These are phyloP conservation scores for Cyberlindnera mrakii DNA, from an alignment of 805 yeast genomes.

Conservation along the genomic window DNA sequence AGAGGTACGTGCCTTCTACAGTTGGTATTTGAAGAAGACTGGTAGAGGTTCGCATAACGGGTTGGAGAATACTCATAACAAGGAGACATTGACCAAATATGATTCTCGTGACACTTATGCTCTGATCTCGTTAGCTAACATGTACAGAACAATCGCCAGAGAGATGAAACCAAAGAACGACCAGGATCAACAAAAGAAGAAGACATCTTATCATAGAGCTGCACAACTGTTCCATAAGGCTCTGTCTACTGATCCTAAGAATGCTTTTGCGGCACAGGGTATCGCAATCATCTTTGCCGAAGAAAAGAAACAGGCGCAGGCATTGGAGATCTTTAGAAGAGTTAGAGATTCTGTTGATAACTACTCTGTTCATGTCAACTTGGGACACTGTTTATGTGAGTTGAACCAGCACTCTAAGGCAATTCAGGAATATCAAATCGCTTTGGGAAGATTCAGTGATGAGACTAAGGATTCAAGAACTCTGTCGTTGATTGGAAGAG, in stretches of 20 bases:
- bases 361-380: slow-evolving; percentile 72
- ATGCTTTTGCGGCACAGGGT: slow-evolving; percentile 97
- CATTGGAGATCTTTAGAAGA: slow-evolving; percentile 81
- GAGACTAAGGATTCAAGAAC: slow-evolving; percentile 60
- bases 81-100: slow-evolving; percentile 72
- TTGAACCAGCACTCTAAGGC: slow-evolving; percentile 80
- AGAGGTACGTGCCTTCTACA: slow-evolving; percentile 85
- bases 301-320: slow-evolving; percentile 63
- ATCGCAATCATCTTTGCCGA: slow-evolving; percentile 90
- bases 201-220: slow-evolving; percentile 80
- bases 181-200: slow-evolving; percentile 49
- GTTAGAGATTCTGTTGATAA: slow-evolving; percentile 86
- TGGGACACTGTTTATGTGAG: slow-evolving; percentile 84
- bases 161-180: slow-evolving; percentile 50
- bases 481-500: slow-evolving; percentile 71
- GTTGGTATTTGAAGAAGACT: slow-evolving; percentile 75
- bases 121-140: slow-evolving; percentile 80
- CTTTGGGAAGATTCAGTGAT: slow-evolving; percentile 55
- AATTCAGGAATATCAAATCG: slow-evolving; percentile 82
- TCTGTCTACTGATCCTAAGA: slow-evolving; percentile 70
- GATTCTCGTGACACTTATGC: slow-evolving; percentile 91
- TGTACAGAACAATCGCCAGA: slow-evolving; percentile 77
- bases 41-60: slow-evolving; percentile 39
- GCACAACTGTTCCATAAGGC: slow-evolving; percentile 89
- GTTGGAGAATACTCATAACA: slow-evolving; percentile 72